Conservation (phyloP, 768 basidiomycete species). For the Tylopilus sp. region DNA sequence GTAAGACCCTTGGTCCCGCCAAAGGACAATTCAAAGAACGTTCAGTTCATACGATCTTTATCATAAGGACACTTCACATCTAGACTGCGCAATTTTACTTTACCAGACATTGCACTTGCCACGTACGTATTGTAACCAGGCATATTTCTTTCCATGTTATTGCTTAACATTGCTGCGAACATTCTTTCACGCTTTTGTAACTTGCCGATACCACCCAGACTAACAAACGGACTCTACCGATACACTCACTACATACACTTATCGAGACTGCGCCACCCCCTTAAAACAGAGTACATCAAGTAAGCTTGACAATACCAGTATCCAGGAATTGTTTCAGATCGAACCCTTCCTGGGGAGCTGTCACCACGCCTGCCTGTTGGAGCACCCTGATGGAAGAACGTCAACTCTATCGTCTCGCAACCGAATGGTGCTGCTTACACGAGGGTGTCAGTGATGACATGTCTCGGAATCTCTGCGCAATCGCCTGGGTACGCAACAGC, state of each 20-base stretch:
- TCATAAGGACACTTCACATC: conserved; percentile 16
- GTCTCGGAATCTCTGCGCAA: conserved; percentile 59
- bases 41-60: conserved; percentile 22
- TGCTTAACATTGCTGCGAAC: conserved; percentile 18
- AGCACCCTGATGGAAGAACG: conserved; percentile 48
- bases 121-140: conserved; percentile 13
- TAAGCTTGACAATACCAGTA: conserved; percentile 47
- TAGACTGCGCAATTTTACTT: conserved; percentile 14
- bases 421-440: conserved; percentile 43
- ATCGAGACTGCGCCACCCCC: not conserved
- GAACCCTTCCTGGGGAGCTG: conserved; percentile 50
- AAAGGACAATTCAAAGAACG: conserved; percentile 21
- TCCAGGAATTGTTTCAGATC: conserved; percentile 56
- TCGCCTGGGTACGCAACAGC: conserved; percentile 73
- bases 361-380: conserved; percentile 72
- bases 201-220: not conserved
- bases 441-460: conserved; percentile 68
- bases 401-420: not conserved
- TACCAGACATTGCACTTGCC: conserved; percentile 12
- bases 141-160: conserved; percentile 8
- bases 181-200: not conserved
- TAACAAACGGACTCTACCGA: not conserved
- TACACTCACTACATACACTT: not conserved
- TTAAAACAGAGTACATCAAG: conserved; percentile 28
- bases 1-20: conserved; percentile 19